These are phyloP conservation scores for Monilinia polystroma DNA, from an alignment of 2,329 filamentous ascomycete genomes.

Conservation along the genomic window DNA sequence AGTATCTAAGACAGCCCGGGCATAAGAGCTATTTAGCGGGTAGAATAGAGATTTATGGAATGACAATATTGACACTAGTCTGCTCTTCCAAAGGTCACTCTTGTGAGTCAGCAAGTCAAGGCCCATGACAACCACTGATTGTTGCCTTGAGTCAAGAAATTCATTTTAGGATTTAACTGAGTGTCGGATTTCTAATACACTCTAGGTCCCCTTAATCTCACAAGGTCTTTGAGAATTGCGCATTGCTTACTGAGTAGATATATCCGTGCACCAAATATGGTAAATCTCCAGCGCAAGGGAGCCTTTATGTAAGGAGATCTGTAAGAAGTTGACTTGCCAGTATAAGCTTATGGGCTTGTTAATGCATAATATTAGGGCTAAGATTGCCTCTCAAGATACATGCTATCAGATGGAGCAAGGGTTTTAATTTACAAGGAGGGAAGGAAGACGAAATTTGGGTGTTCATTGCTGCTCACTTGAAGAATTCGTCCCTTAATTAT, in stretches of 20 bases:
- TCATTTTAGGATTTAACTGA: not conserved
- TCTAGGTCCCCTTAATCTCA: not conserved
- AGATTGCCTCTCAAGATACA: not conserved
- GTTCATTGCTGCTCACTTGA: not conserved
- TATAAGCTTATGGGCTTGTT: not conserved
- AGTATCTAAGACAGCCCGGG: not conserved
- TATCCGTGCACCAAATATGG: not conserved
- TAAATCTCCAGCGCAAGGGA: not conserved
- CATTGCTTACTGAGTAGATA: not conserved
- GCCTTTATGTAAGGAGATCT: not conserved
- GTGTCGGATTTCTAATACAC: not conserved
- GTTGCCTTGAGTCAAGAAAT: not conserved
- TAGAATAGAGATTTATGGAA: not conserved
- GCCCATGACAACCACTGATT: not conserved
- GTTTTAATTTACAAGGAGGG: not conserved
- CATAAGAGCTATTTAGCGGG: not conserved
- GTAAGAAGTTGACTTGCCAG: not conserved
- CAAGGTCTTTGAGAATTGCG: not conserved
- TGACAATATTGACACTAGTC: not conserved
- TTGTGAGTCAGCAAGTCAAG: not conserved
- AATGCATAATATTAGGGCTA: not conserved
- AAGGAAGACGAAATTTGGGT: not conserved
- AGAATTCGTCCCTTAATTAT: not conserved
- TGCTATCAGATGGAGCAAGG: not conserved
- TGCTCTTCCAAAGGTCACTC: not conserved